Evolutionary conservation across 2,329 filamentous ascomycete genomes (phyloP).

Genomic region (Corynespora cassiicola): DNA sequence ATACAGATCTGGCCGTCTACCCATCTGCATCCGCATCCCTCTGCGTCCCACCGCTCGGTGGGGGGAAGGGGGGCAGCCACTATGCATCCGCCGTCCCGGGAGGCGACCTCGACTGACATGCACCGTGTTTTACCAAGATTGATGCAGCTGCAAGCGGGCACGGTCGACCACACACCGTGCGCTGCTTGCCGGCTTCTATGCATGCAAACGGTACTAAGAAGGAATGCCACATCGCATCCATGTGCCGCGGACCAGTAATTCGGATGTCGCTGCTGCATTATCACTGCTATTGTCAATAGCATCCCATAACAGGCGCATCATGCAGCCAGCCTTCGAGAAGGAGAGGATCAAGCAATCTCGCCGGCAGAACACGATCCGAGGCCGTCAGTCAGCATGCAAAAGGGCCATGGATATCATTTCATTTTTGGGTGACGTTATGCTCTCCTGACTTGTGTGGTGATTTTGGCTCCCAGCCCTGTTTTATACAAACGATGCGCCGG

Average conservation of each 20-base stretch:
- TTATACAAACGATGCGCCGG: too few relatives aligned
- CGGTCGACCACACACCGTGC: too few relatives aligned
- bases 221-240: too few relatives aligned
- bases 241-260: too few relatives aligned
- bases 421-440: too few relatives aligned
- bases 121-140: slow-evolving; percentile 4
- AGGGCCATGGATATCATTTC: too few relatives aligned
- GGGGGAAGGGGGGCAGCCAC: slow-evolving; percentile 13
- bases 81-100: slow-evolving; percentile 17
- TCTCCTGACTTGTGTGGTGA: too few relatives aligned
- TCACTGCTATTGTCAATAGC: slow-evolving; percentile 2
- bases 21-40: not conserved
- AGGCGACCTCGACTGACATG: slow-evolving; percentile 9
- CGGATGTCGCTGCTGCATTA: slow-evolving; percentile 7
- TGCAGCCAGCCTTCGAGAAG: slow-evolving; percentile 1
- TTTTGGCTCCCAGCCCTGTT: too few relatives aligned
- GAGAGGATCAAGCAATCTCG: not conserved
- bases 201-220: slow-evolving; percentile 20
- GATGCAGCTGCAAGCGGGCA: slow-evolving; percentile 3
- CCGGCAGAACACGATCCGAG: slow-evolving; percentile 1
- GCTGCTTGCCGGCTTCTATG: slow-evolving; percentile 24
- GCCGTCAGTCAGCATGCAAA: too few relatives aligned
- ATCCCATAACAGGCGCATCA: slow-evolving; percentile 2
- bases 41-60: slow-evolving; percentile 19
- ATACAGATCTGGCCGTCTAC: not conserved